Evolutionary conservation across 331 rosid species (phyloP).

Genomic region (Malus hybrid): DNA sequence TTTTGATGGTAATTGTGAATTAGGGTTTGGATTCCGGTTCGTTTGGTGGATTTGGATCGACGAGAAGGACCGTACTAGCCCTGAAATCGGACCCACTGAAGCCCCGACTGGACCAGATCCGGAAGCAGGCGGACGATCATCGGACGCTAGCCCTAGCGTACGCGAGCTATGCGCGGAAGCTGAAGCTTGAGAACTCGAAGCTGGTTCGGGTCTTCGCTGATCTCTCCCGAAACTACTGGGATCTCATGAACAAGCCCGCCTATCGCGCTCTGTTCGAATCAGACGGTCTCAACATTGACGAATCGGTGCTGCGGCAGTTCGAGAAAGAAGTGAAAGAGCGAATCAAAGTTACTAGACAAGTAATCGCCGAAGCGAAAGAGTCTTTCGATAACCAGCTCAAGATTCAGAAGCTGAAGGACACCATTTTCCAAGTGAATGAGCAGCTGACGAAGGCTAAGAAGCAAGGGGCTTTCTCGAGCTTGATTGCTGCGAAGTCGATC

Average conservation of each 20-base stretch:
- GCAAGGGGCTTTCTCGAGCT: conserved; percentile 92
- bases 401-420: no score
- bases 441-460: conserved; percentile 82
- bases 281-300: no score
- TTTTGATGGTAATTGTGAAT: conserved; percentile 7
- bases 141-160: conserved; percentile 60
- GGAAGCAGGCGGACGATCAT: conserved; percentile 92
- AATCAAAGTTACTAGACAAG: no score
- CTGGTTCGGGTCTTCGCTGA: no score
- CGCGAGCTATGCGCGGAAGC: conserved; percentile 33
- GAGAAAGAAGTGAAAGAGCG: no score
- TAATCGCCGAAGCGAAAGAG: no score
- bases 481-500: conserved; percentile 87
- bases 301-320: no score
- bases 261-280: no score
- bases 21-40: conserved; percentile 54
- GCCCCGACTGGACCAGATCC: conserved; percentile 85
- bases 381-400: no score
- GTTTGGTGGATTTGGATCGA: conserved; percentile 39
- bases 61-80: conserved; percentile 66
- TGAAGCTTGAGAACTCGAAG: no score
- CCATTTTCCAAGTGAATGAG: conserved; percentile 57
- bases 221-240: no score
- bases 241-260: no score
- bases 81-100: conserved; percentile 78